Percentiles rank a stretch among this genome's conserved stretches.
These are phyloP conservation scores for Neurospora hispaniola DNA, from an alignment of 495 filamentous ascomycete genomes.

Conservation along the genomic window DNA sequence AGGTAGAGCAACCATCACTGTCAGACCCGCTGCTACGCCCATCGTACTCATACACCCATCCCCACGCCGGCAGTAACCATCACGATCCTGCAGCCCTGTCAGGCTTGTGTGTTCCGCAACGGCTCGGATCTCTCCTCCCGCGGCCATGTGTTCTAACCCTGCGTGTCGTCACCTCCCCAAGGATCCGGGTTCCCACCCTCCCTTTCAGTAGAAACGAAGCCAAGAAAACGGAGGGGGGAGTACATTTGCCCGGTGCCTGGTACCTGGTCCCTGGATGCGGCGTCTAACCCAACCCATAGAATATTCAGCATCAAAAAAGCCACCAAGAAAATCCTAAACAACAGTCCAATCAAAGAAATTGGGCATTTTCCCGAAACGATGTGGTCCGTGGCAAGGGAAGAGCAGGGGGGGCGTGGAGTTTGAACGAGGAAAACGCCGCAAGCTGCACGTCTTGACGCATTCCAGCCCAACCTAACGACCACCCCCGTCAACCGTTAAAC, in stretches of 20 bases:
- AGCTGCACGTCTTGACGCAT: slow-evolving; percentile 19
- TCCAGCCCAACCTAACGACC: slow-evolving; percentile 16
- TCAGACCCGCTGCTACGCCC: neutral
- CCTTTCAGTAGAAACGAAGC: neutral
- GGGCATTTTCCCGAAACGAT: neutral
- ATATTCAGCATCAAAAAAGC: neutral
- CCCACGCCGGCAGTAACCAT: slow-evolving; percentile 6
- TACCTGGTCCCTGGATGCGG: neutral
- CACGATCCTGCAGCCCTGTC: slow-evolving; percentile 13
- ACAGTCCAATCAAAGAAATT: neutral
- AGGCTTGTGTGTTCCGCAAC: slow-evolving; percentile 3
- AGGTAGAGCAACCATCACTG: neutral
- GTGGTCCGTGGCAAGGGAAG: slow-evolving; percentile 12
- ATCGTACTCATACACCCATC: slow-evolving; percentile 10
- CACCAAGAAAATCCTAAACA: neutral
- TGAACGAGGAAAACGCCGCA: slow-evolving; percentile 11
- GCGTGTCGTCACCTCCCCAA: neutral
- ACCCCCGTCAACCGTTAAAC: slow-evolving; percentile 3
- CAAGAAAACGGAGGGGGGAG: neutral
- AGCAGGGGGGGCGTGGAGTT: slow-evolving; percentile 15
- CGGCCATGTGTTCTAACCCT: neutral
- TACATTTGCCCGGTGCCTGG: neutral
- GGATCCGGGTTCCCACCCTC: neutral
- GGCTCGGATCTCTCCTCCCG: neutral
- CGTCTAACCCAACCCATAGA: neutral